Evolutionary conservation across 2,329 filamentous ascomycete species (phyloP).

Genomic region (Albifimbria verrucaria): DNA sequence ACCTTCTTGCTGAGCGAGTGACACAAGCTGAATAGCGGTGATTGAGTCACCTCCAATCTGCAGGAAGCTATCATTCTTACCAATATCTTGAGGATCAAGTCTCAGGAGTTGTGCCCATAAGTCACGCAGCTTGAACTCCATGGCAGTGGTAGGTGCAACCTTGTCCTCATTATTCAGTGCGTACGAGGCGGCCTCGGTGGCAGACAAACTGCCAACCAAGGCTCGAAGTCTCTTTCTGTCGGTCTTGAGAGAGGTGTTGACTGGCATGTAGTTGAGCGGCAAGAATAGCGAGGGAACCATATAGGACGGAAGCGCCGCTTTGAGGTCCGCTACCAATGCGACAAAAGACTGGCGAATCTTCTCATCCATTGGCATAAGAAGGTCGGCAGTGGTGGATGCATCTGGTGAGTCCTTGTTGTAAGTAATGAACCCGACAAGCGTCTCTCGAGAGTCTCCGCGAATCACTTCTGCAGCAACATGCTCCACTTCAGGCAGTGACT

Average conservation of each 20-base stretch:
- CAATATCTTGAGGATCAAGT: constrained; percentile 20
- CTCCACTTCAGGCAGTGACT: neutral
- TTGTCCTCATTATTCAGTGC: neutral
- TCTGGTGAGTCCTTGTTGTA: neutral
- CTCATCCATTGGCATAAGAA: neutral
- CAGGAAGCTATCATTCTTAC: constrained; percentile 36
- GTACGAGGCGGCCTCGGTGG: constrained; percentile 2
- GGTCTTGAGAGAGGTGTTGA: constrained; percentile 12
- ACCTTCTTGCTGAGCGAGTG: constrained; percentile 29
- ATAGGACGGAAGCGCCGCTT: constrained; percentile 8
- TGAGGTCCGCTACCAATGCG: constrained; percentile 8
- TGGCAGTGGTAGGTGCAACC: constrained; percentile 23
- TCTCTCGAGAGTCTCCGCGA: constrained; percentile 35
- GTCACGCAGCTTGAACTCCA: constrained; percentile 29
- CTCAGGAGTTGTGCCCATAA: constrained; percentile 31
- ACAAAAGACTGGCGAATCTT: neutral
- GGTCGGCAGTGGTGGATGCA: neutral
- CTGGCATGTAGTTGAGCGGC: constrained; percentile 9
- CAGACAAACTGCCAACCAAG: constrained; percentile 2
- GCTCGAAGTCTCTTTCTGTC: constrained; percentile 7
- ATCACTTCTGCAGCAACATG: constrained; percentile 36
- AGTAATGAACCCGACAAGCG: constrained; percentile 37
- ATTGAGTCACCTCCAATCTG: constrained; percentile 43
- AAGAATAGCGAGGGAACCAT: constrained; percentile 13
- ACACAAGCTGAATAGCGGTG: constrained; percentile 41